Evolutionary conservation across 768 basidiomycete species (phyloP).

Genomic region (Neoboletus subvelutipes): DNA sequence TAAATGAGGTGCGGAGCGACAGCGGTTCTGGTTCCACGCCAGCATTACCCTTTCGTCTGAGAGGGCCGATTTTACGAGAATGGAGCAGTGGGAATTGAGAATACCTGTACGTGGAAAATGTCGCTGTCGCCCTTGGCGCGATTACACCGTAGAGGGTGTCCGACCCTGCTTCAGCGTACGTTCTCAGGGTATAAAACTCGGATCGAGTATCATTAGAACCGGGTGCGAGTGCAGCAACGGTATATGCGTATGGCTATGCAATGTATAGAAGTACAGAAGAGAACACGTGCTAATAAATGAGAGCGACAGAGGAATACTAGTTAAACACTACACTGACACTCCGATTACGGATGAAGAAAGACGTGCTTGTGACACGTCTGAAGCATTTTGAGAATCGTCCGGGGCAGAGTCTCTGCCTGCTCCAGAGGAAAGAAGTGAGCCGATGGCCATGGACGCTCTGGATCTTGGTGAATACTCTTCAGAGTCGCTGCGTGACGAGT

Average conservation of each 20-base stretch:
- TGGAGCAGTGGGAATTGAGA: constrained; percentile 7
- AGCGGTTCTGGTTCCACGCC: constrained; percentile 14
- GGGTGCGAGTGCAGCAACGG: constrained; percentile 18
- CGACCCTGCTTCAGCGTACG: constrained; percentile 10
- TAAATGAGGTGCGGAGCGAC: constrained; percentile 19
- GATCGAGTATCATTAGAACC: constrained; percentile 19
- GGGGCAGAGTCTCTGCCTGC: constrained; percentile 30
- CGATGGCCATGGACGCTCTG: constrained; percentile 77
- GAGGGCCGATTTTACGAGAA: constrained; percentile 3
- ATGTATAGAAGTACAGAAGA: constrained; percentile 26
- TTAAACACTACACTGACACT: constrained; percentile 20
- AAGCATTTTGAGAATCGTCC: constrained; percentile 26
- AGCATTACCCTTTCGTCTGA: constrained; percentile 12
- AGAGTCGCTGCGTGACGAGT: constrained; percentile 67
- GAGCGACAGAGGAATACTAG: neutral
- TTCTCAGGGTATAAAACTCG: constrained; percentile 1
- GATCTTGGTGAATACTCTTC: constrained; percentile 71
- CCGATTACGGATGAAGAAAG: constrained; percentile 20
- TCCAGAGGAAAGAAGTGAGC: constrained; percentile 60
- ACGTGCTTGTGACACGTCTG: constrained; percentile 20
- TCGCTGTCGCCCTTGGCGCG: neutral
- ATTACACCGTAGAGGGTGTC: neutral
- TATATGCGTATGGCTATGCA: constrained; percentile 20
- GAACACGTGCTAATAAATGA: constrained; percentile 22
- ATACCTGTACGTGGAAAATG: constrained; percentile 11